Percentiles rank a stretch among this genome's conserved stretches.
Conservation (phyloP, 257 asterid genomes). For the Salvia splendens region DNA sequence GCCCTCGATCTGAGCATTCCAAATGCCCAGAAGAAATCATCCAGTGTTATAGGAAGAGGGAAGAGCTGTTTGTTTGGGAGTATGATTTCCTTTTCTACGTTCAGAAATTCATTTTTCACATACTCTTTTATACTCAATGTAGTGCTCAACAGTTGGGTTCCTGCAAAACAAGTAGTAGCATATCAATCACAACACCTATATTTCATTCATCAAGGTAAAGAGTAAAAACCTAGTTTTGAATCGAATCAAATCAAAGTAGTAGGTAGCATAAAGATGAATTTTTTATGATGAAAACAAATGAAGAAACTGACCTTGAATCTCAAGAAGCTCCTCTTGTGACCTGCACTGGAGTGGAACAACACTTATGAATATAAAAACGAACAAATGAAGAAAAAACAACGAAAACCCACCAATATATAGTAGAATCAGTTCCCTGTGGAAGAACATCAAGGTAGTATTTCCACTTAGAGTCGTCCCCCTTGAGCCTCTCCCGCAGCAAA, state of each 20-base stretch:
- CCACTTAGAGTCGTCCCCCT: slow-evolving; percentile 79
- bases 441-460: slow-evolving; percentile 66
- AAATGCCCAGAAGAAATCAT: slow-evolving; percentile 96
- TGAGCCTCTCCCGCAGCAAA: slow-evolving; percentile 67
- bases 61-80: slow-evolving; percentile 78
- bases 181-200: slow-evolving; percentile 12
- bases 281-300: not conserved
- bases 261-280: slow-evolving; percentile 4
- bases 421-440: slow-evolving; percentile 72
- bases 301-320: slow-evolving; percentile 73
- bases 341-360: slow-evolving; percentile 77
- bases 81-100: slow-evolving; percentile 70
- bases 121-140: slow-evolving; percentile 85
- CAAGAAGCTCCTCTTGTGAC: slow-evolving; percentile 99
- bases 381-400: not conserved
- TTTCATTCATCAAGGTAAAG: not conserved
- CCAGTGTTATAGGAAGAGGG: slow-evolving; percentile 67
- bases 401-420: slow-evolving; percentile 85
- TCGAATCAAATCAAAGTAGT: not conserved
- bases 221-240: not conserved
- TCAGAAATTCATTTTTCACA: slow-evolving; percentile 67
- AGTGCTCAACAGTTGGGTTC: slow-evolving; percentile 86
- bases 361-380: slow-evolving; percentile 37
- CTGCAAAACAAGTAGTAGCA: slow-evolving; percentile 37
- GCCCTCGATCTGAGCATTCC: slow-evolving; percentile 96